Base-by-base conservation (phyloP, 768 basidiomycete species). In the Lentinula detonsa region DNA sequence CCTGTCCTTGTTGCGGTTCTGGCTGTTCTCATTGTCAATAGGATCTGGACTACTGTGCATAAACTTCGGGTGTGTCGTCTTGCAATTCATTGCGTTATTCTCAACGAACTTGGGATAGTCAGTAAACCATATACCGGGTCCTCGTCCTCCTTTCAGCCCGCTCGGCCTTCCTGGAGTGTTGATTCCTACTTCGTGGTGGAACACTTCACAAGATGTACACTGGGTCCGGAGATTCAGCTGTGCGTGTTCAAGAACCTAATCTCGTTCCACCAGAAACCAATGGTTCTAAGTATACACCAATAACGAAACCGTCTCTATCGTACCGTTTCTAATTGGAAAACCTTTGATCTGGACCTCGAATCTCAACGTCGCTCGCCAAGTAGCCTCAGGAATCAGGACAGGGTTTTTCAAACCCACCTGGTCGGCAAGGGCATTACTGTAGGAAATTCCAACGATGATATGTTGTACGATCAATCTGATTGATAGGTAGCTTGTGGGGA, bases 301-400 rank as follows among this genome's bases (percentile, higher is more conserved):
- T n/a, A 72, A 61, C 39, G 79, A 82, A 43, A 78, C 67, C 31
- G 67, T 80, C 9, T 76, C 78, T 1, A 61, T 80, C 9, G 73
- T 79, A 0, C 72, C 78, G 0, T 76, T 75, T 54, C 23, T 82
- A 0, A 61, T 65, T 0, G 80, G 81, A 0, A 58, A 61, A 5
- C 70, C 78, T 1, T 66, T 66, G 0, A 66, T 81, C 23, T 79
- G 75, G 63, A 79, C 78, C 2, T 72, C 76, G 15, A 82, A 80
- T 60, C 61, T 83, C 21, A 78, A 82, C 45, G 75, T 82, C 5
- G 76, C 73, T 10, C 73, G 79, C 6, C 81, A 82, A 67, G 73
- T 81, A 16, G 66, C 70, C 5, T 68, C 65, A 1, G 79, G 74
- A 1, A 72, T 74, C 37, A 77, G 75, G 53, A 71, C 71, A 0